Base-by-base conservation (phyloP, 169 alveolate genomes). In the Cystoisospora suis region DNA sequence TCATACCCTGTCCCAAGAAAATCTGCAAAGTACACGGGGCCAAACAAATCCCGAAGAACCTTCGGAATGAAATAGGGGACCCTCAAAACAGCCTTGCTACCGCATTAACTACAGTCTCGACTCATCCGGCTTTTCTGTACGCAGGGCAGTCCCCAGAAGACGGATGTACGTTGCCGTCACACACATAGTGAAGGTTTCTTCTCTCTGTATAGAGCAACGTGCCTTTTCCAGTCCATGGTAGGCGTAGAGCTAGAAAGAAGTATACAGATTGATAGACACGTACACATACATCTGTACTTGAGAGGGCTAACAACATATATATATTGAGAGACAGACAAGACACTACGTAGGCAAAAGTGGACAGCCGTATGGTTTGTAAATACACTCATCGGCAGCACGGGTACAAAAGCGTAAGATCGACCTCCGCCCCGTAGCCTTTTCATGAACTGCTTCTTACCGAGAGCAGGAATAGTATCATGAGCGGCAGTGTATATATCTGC, bases 1-100 rank as follows among this genome's bases (percentile, higher is more conserved):
- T 90, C 89, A 69, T 90, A 90, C 36, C 93, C 93, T 0, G 90
- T 29, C 5, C 93, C 93, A 3, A 90, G 85, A 61, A 40, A 90
- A 5, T 75, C 93, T 90, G 90, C 3, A 27, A 29, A 34, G 23
- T 2, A 0, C 23, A 40, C 20, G 32, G 20, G 4, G 77, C 20
- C 5, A 81, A 1, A 3, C 3, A 15, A 29, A 75, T 3, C n/a
- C 3, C 45, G 59, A 6, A 7, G 86, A 70, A 29, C 32, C 59
- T 17, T 40, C 45, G 59, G 40, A 17, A 12, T 40, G 3, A 12
- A 7, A 34, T 42, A 9, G 12, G 17, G 79, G 40, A 17, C 38
- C 12, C 34, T 65, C 17, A n/a, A 27, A 9, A 7, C 40, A 15
- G 79, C 32, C 38, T 27, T 7, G 29, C 15, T 9, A 27, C 32